These are phyloP conservation scores for Naganishia sp. DNA, from an alignment of 1,284 basidiomycete species.

Conservation along the genomic window DNA sequence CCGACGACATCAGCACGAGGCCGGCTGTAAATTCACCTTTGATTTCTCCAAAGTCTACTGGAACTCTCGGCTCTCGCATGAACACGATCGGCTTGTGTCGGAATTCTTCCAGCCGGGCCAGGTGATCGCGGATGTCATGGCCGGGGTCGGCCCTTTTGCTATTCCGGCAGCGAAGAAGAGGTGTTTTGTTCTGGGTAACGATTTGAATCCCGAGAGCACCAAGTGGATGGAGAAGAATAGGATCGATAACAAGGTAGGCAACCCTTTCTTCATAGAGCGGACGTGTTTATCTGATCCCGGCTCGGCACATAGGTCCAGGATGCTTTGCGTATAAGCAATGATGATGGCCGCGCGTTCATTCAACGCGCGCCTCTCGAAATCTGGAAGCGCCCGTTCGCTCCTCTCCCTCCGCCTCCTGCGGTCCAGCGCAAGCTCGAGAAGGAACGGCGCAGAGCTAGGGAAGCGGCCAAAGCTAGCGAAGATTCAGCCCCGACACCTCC, in stretches of 20 bases:
- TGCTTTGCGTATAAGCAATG: constrained; percentile 68
- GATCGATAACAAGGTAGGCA: constrained; percentile 66
- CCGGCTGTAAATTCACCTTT: constrained; percentile 82
- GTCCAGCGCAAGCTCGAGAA: constrained; percentile 37
- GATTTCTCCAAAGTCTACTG: constrained; percentile 96
- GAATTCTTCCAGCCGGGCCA: constrained; percentile 67
- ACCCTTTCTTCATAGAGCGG: neutral
- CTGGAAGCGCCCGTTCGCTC: constrained; percentile 66
- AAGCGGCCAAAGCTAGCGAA: constrained; percentile 15
- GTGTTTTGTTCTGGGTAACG: constrained; percentile 85
- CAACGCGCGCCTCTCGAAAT: constrained; percentile 60
- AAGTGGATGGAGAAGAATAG: constrained; percentile 78
- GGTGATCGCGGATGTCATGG: constrained; percentile 87
- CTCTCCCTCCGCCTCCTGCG: constrained; percentile 38
- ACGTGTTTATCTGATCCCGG: neutral
- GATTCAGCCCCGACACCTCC: neutral
- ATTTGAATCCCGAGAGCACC: constrained; percentile 85
- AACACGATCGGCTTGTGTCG: constrained; percentile 81
- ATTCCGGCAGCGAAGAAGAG: constrained; percentile 89
- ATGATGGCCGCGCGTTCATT: constrained; percentile 86
- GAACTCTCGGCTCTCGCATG: constrained; percentile 91
- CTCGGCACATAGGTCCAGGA: constrained; percentile 62
- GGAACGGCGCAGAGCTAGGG: constrained; percentile 38
- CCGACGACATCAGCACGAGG: constrained; percentile 64
- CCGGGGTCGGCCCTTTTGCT: constrained; percentile 96